A percentile compares a stretch with the other conserved stretches of the same genome.
phyloP scores from a whole-genome alignment of 1,284 basidiomycete genomes.

The Meripilus lineatus region DNA sequence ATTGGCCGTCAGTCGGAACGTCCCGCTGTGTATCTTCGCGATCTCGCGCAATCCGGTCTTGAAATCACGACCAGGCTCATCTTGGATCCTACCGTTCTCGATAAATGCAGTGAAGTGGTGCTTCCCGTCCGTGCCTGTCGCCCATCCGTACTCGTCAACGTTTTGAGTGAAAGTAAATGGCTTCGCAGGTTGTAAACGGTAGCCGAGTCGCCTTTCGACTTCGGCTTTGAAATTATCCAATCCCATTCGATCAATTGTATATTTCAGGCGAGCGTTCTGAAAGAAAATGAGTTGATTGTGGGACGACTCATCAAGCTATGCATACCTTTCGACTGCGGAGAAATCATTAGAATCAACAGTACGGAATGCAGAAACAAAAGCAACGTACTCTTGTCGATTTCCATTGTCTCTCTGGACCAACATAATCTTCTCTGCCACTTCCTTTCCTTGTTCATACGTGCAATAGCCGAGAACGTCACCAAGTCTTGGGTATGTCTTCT shows the following conservation, averaged over 20 bases:
- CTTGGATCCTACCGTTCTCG: conserved; percentile 96
- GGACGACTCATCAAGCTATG: not conserved
- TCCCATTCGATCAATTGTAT: conserved; percentile 96
- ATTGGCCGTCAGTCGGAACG: conserved; percentile 91
- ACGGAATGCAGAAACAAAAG: conserved; percentile 6
- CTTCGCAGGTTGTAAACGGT: conserved; percentile 67
- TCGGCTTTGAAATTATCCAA: conserved; percentile 83
- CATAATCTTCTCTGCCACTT: conserved; percentile 92
- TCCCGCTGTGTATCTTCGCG: conserved; percentile 90
- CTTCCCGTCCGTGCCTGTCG: conserved; percentile 80
- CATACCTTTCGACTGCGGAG: conserved; percentile 21
- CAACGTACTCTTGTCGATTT: conserved; percentile 82
- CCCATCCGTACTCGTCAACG: conserved; percentile 94
- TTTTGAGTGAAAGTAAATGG: conserved; percentile 86
- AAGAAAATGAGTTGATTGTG: not conserved
- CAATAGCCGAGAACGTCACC: conserved; percentile 93
- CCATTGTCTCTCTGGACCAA: conserved; percentile 94
- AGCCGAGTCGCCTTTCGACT: conserved; percentile 89
- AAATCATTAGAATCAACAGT: conserved; percentile 8
- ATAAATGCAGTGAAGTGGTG: conserved; percentile 95
- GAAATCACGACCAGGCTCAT: conserved; percentile 88
- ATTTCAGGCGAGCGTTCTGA: conserved; percentile 90
- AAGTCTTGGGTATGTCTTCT: conserved; percentile 95
- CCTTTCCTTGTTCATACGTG: conserved; percentile 80
- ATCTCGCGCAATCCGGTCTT: conserved; percentile 93